A percentile compares a stretch with the other conserved stretches of the same genome.
Evolutionary conservation across 495 filamentous ascomycete genomes (phyloP).

Genomic region (Aspergillus ellipticus): DNA sequence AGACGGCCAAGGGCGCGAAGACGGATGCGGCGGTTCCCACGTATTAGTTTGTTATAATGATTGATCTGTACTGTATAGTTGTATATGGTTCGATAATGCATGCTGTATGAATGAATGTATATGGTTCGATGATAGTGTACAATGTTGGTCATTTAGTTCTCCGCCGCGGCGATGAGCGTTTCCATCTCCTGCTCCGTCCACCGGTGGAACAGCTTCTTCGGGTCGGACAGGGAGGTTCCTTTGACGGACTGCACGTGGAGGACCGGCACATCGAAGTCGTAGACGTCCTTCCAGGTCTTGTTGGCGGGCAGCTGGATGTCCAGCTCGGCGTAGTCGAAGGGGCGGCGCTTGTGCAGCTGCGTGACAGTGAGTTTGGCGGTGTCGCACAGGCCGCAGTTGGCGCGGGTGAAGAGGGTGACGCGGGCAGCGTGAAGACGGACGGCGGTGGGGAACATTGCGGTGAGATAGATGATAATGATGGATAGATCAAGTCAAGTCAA

Average conservation of each 20-base stretch:
- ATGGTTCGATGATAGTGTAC: not conserved
- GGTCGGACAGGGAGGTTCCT: conserved; percentile 45
- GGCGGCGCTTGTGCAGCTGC: conserved; percentile 61
- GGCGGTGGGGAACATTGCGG: conserved; percentile 36
- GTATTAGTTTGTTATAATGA: conserved; percentile 5
- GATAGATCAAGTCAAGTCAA: no score
- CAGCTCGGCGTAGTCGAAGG: conserved; percentile 73
- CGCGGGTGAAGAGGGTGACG: conserved; percentile 79
- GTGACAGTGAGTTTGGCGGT: conserved; percentile 70
- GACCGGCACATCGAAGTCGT: conserved; percentile 89
- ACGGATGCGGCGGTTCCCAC: conserved; percentile 25
- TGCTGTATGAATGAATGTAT: conserved; percentile 1
- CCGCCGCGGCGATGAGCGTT: conserved; percentile 64
- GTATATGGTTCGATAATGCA: not conserved
- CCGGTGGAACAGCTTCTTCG: conserved; percentile 79
- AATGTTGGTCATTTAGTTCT: conserved; percentile 16
- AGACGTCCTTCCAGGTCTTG: conserved; percentile 70
- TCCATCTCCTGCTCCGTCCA: conserved; percentile 69
- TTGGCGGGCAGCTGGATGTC: conserved; percentile 68
- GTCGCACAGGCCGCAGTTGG: conserved; percentile 74
- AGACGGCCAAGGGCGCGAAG: conserved; percentile 25
- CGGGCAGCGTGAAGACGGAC: conserved; percentile 52
- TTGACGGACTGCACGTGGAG: conserved; percentile 59
- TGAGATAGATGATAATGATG: not conserved
- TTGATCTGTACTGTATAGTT: no score